These are phyloP conservation scores for Mallotus japonicus DNA, from an alignment of 441 rosid genomes.

Conservation along the genomic window DNA sequence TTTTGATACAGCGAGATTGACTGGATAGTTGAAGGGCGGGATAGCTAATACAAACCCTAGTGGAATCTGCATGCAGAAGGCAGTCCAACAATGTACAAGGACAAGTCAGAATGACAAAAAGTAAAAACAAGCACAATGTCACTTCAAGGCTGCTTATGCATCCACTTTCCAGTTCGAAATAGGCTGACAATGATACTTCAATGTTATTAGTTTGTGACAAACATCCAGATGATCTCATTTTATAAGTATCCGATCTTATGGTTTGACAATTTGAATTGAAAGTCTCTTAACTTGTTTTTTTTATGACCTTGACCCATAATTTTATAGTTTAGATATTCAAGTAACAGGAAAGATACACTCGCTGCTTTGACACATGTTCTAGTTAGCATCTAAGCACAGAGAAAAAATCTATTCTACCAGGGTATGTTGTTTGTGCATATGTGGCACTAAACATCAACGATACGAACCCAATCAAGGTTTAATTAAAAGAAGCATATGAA, in stretches of 20 bases:
- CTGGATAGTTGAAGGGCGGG: constrained; percentile 97
- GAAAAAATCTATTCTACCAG: too few relatives aligned
- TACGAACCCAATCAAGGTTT: too few relatives aligned
- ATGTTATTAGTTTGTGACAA: neutral
- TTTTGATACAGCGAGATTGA: constrained; percentile 93
- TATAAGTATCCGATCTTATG: neutral
- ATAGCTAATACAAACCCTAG: constrained; percentile 91
- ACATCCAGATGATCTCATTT: neutral
- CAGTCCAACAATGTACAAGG: neutral
- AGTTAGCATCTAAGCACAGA: neutral
- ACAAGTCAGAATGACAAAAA: too few relatives aligned
- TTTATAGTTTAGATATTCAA: neutral
- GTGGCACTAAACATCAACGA: too few relatives aligned
- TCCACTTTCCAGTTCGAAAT: neutral
- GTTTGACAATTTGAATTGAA: too few relatives aligned
- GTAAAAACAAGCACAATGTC: neutral
- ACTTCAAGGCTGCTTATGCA: neutral
- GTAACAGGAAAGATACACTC: neutral
- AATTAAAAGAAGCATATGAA: neutral
- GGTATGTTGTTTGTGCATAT: too few relatives aligned
- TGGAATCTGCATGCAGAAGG: constrained; percentile 49
- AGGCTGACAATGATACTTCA: neutral
- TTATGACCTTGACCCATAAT: neutral
- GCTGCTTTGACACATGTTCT: neutral
- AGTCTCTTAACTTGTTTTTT: too few relatives aligned